phyloP scores from a whole-genome alignment of 2,329 filamentous ascomycete species.

The Aureobasidium pullulans region DNA sequence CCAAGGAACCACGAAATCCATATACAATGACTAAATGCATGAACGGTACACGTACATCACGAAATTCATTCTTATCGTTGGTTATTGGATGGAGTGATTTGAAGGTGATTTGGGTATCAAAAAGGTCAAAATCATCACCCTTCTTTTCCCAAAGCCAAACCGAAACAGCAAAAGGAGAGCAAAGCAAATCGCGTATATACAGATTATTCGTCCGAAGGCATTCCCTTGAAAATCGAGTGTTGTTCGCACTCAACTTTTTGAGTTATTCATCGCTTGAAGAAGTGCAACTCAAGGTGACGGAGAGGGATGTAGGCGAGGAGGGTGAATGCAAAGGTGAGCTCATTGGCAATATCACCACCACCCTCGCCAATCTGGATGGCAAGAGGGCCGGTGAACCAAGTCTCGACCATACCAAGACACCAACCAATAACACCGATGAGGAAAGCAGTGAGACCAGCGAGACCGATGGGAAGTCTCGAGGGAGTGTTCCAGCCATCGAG shows the following conservation, averaged over 20 bases:
- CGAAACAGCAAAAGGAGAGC: background rate
- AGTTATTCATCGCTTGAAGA: conserved; percentile 29
- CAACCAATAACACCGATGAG: conserved; percentile 36
- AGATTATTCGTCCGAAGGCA: background rate
- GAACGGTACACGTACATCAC: background rate
- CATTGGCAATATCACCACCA: conserved; percentile 50
- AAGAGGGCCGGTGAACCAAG: conserved; percentile 52
- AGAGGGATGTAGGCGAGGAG: conserved; percentile 41
- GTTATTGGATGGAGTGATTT: background rate
- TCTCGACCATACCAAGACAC: conserved; percentile 53
- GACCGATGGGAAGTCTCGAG: conserved; percentile 34
- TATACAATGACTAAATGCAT: background rate
- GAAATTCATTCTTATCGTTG: background rate
- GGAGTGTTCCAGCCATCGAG: conserved; percentile 41
- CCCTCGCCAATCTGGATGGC: conserved; percentile 48
- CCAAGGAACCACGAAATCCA: conserved; percentile 4
- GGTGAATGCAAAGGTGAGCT: conserved; percentile 46
- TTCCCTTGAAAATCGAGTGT: background rate
- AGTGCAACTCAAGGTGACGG: conserved; percentile 43
- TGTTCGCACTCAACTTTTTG: background rate
- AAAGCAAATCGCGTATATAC: conserved; percentile 10
- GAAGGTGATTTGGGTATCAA: conserved; percentile 9
- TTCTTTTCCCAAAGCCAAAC: background rate
- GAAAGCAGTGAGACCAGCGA: conserved; percentile 34
- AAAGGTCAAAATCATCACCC: conserved; percentile 1